Base-by-base conservation (phyloP, 2,329 filamentous ascomycete species). In the Aureobasidium sp. region DNA sequence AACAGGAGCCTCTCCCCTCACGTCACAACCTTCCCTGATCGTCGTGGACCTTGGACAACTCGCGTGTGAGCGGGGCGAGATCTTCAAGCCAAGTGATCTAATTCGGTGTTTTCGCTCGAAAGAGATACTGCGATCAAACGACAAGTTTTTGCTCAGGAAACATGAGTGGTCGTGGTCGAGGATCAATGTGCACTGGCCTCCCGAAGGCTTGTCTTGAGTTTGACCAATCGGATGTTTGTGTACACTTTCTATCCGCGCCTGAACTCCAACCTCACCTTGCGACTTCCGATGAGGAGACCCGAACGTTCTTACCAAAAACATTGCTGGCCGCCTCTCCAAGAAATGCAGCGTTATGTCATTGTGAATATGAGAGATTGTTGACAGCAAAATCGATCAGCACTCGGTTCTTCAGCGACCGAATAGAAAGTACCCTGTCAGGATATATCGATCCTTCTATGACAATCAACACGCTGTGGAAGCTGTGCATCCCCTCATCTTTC, bases 271-370 rank as follows among this genome's bases (percentile, higher is more conserved):
- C 54, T 58, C 54, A 58, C 54, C 42, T 58, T 13, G 29, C 32
- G 6, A 47, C 42, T 37, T 58, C 54, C 54, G 54, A 47, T 47
- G 54, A 55, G 39, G 54, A n/a, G 54, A 58, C 14, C 54, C 54
- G 54, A 58, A 36, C 27, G 2, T 2, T 36, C 42, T 36, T 37
- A 37, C 54, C 21, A 47, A 45, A 58, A 58, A 25, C 41, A 36
- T n/a, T 13, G 10, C 30, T 44, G 37, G 13, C 3, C 30, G 42
- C 42, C 13, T 29, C 0, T 21, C 8, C 41, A 58, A 37, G 32
- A 45, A 3, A 41, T 58, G 54, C 42, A 58, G 32, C 16, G n/a
- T 37, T 37, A 36, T 37, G 41, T 27, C 54, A 47, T 21, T 36
- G 29, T 58, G 39, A 39, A 8, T 6, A n/a, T 37, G 7, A 11